Percentiles rank a stretch among this genome's conserved stretches.
phyloP scores from a whole-genome alignment of 148 eudicot species.

The Tetragonia tetragonoides region DNA sequence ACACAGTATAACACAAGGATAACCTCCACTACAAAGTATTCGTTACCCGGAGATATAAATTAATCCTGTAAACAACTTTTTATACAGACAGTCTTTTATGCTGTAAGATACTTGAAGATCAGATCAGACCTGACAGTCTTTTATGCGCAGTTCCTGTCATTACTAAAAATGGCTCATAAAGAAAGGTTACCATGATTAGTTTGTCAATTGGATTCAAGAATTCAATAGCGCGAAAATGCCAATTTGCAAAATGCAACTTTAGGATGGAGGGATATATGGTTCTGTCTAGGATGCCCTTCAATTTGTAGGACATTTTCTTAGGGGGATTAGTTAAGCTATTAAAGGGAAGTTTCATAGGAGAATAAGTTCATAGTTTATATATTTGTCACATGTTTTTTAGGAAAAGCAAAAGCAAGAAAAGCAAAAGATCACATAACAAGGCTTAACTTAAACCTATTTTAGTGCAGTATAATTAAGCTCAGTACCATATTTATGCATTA shows the following conservation, averaged over 20 bases:
- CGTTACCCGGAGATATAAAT: too few relatives aligned
- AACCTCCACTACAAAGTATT: too few relatives aligned
- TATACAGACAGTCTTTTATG: too few relatives aligned
- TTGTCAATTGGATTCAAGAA: background rate
- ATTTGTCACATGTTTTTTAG: background rate
- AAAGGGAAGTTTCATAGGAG: slow-evolving; percentile 9
- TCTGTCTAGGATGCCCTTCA: slow-evolving; percentile 18
- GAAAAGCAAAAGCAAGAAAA: slow-evolving; percentile 9
- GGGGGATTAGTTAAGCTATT: background rate
- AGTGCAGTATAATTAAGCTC: background rate
- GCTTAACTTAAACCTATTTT: background rate
- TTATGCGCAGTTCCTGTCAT: too few relatives aligned
- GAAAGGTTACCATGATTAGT: background rate
- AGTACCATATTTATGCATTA: background rate
- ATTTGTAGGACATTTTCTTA: background rate
- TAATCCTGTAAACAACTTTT: too few relatives aligned
- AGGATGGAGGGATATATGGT: slow-evolving; percentile 24
- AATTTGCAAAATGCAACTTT: background rate
- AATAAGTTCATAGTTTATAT: background rate
- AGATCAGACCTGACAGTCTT: too few relatives aligned
- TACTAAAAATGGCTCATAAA: too few relatives aligned
- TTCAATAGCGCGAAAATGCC: background rate
- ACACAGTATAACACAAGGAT: too few relatives aligned
- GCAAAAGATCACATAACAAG: background rate
- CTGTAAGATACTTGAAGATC: too few relatives aligned